Evolutionary conservation across 768 basidiomycete species (phyloP).

Genomic region (Vararia minispora): DNA sequence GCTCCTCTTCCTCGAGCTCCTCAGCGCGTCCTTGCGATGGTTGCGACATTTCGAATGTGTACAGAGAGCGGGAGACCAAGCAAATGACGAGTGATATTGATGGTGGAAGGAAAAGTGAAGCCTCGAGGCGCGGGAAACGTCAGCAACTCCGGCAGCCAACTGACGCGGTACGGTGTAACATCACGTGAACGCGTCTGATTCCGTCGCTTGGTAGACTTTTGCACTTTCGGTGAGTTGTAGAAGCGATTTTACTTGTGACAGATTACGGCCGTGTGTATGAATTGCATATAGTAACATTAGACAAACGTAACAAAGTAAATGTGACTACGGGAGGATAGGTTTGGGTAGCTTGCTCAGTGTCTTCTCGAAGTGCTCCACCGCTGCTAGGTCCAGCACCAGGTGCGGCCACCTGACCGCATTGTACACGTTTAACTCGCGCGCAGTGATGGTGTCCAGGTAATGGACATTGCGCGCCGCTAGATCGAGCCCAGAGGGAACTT

Average conservation of each 20-base stretch:
- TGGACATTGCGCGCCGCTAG: slow-evolving; percentile 63
- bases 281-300: too few species aligned
- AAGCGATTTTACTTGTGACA: too few species aligned
- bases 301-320: too few species aligned
- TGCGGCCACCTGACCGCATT: slow-evolving; percentile 78
- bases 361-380: slow-evolving; percentile 69
- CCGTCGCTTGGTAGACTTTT: too few species aligned
- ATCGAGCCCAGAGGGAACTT: slow-evolving; percentile 41
- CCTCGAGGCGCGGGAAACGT: too few species aligned
- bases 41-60: slow-evolving; percentile 38
- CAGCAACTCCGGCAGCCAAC: too few species aligned
- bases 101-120: too few species aligned
- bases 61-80: too few species aligned
- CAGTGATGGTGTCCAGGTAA: slow-evolving; percentile 51
- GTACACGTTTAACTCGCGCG: slow-evolving; percentile 64
- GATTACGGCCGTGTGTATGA: too few species aligned
- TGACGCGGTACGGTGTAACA: background rate
- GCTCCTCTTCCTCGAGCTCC: slow-evolving; percentile 39
- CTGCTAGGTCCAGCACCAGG: slow-evolving; percentile 69
- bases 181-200: slow-evolving; percentile 14
- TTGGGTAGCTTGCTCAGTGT: slow-evolving; percentile 39
- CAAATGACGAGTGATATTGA: too few species aligned
- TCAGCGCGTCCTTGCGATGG: slow-evolving; percentile 35
- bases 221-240: too few species aligned
- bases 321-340: too few species aligned